phyloP scores from a whole-genome alignment of 345 rosid genomes.

The Sonneratia caseolaris region DNA sequence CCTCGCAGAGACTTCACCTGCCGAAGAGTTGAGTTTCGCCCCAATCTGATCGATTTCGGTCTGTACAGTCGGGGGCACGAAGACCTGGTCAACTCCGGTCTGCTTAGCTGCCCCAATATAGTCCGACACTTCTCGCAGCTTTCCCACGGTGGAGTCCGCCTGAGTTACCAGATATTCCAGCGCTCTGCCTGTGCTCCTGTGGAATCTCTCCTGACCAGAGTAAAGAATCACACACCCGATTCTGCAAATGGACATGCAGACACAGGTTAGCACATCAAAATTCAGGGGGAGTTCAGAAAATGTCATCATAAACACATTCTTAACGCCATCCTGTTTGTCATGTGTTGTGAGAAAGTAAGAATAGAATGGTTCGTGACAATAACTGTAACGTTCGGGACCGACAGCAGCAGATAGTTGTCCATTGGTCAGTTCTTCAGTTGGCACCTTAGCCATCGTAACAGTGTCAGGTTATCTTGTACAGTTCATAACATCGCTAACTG shows the following conservation, averaged over 20 bases:
- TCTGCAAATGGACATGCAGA: conserved; percentile 29
- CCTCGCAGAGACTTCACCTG: conserved; percentile 39
- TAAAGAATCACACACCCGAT: conserved; percentile 73
- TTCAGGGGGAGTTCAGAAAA: background rate
- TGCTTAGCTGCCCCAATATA: conserved; percentile 65
- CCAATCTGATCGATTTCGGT: conserved; percentile 77
- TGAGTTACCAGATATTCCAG: conserved; percentile 62
- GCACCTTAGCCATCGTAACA: too few species aligned
- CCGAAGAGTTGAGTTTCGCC: conserved; percentile 46
- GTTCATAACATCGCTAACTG: too few species aligned
- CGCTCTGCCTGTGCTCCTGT: conserved; percentile 53
- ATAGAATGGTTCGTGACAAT: background rate
- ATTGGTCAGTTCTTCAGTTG: too few species aligned
- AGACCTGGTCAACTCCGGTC: conserved; percentile 55
- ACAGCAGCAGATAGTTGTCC: too few species aligned
- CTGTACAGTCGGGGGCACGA: conserved; percentile 67
- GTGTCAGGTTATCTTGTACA: too few species aligned
- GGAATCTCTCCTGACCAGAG: conserved; percentile 65
- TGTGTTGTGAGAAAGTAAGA: background rate
- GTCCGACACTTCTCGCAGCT: conserved; percentile 56
- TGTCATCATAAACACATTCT: background rate
- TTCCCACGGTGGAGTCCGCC: conserved; percentile 50
- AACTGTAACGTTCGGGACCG: background rate
- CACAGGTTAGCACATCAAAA: conserved; percentile 1
- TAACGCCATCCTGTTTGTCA: background rate